These are phyloP conservation scores for Raphanus raphanistrum DNA, from an alignment of 345 rosid species.

Conservation along the genomic window DNA sequence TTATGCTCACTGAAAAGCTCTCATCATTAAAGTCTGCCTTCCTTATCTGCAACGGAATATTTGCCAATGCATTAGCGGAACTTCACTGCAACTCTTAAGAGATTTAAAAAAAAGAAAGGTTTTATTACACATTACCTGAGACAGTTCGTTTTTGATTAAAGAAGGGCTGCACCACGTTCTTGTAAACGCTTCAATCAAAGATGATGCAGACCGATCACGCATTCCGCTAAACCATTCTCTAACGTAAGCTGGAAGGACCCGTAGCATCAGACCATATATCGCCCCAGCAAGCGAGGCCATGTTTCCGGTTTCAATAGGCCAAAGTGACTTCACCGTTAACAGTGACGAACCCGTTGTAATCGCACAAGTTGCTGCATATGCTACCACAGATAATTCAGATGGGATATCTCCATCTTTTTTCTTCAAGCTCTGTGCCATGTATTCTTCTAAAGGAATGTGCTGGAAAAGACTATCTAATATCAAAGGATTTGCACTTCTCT, in stretches of 20 bases:
- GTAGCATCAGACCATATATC: constrained; percentile 79
- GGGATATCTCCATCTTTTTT: constrained; percentile 75
- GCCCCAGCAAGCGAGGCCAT: constrained; percentile 87
- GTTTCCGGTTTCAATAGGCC: constrained; percentile 68
- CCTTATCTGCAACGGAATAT: constrained; percentile 68
- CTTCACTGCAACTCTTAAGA: constrained; percentile 4
- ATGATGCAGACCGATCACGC: constrained; percentile 76
- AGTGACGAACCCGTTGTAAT: constrained; percentile 65
- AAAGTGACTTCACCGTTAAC: constrained; percentile 70
- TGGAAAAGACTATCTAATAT: constrained; percentile 88
- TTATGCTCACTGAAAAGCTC: constrained; percentile 74
- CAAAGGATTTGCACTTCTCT: constrained; percentile 58
- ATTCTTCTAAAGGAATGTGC: constrained; percentile 74
- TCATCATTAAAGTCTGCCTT: constrained; percentile 81
- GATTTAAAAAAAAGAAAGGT: not conserved
- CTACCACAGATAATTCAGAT: constrained; percentile 57
- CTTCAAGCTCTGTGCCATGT: constrained; percentile 55
- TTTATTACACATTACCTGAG: constrained; percentile 59
- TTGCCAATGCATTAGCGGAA: not conserved
- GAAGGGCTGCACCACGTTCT: constrained; percentile 95
- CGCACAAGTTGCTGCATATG: constrained; percentile 65
- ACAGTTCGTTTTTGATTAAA: constrained; percentile 71
- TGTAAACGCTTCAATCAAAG: constrained; percentile 75
- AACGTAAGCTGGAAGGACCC: constrained; percentile 90
- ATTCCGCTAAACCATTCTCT: constrained; percentile 84